A percentile compares a stretch with the other conserved stretches of the same genome.
phyloP scores from a whole-genome alignment of 768 basidiomycete genomes.

The Lentinula sp. region DNA sequence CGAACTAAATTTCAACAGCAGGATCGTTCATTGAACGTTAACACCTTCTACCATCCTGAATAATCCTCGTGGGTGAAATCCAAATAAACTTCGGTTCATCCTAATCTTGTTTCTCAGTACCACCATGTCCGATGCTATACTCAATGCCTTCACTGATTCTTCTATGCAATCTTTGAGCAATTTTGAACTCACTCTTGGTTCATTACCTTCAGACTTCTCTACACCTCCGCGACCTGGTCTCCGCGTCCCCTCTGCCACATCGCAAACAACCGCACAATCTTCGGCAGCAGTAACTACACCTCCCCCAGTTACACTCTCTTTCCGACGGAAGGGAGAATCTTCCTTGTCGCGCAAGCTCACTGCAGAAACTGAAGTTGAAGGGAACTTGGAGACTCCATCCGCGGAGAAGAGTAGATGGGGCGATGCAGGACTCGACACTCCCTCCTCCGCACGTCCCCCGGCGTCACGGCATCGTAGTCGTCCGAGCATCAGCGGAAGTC shows the following conservation, averaged over 20 bases:
- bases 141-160: constrained; percentile 23
- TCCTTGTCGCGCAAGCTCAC: constrained; percentile 32
- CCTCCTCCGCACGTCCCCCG: constrained; percentile 35
- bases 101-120: neutral
- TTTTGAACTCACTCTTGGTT: constrained; percentile 59
- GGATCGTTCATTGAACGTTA: neutral
- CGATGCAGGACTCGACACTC: constrained; percentile 46
- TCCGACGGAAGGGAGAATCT: constrained; percentile 32
- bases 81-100: neutral
- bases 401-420: constrained; percentile 36
- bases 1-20: neutral
- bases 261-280: constrained; percentile 45
- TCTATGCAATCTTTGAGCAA: constrained; percentile 39
- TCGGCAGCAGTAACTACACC: constrained; percentile 47
- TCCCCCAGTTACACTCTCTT: constrained; percentile 31
- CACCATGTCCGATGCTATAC: neutral
- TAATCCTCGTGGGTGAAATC: neutral
- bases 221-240: constrained; percentile 38
- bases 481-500: constrained; percentile 28
- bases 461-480: constrained; percentile 24
- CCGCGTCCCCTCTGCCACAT: constrained; percentile 44
- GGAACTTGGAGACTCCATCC: constrained; percentile 49
- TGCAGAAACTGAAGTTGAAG: constrained; percentile 26
- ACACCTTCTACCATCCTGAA: neutral
- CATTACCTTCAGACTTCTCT: constrained; percentile 48